These are phyloP conservation scores for Arxiozyma slooffiae DNA, from an alignment of 1,139 yeast genomes.

Conservation along the genomic window DNA sequence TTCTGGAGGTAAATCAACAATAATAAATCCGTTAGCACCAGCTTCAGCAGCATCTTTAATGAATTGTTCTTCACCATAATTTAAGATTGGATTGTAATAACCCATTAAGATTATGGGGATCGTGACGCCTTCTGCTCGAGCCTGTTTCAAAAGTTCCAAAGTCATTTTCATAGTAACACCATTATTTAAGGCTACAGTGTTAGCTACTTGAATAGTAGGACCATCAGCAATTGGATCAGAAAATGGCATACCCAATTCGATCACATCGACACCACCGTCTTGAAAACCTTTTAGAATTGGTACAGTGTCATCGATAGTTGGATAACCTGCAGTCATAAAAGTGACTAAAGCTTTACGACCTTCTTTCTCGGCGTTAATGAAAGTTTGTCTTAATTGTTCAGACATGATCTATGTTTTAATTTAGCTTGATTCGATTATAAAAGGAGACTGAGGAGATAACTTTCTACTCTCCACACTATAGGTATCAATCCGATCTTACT, in stretches of 20 bases:
- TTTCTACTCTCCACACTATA: not conserved
- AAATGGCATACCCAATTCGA: conserved; percentile 92
- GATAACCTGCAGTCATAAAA: conserved; percentile 91
- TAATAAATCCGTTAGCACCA: conserved; percentile 91
- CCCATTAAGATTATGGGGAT: conserved; percentile 94
- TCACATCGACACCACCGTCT: conserved; percentile 89
- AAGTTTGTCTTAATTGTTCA: conserved; percentile 56
- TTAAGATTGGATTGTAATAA: conserved; percentile 86
- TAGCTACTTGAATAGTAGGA: conserved; percentile 86
- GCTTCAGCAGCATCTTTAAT: conserved; percentile 68
- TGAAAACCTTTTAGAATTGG: conserved; percentile 82
- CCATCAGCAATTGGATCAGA: conserved; percentile 99
- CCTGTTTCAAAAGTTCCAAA: conserved; percentile 60
- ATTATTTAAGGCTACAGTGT: conserved; percentile 65
- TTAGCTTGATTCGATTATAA: no score
- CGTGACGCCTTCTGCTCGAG: conserved; percentile 74
- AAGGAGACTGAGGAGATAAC: not conserved
- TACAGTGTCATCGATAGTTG: conserved; percentile 76
- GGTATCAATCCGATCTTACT: not conserved
- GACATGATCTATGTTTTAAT: conserved; percentile 41
- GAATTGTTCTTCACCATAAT: conserved; percentile 79
- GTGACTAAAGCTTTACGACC: conserved; percentile 83
- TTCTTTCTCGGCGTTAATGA: conserved; percentile 59
- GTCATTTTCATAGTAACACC: conserved; percentile 65
- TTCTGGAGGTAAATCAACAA: conserved; percentile 96